These are phyloP conservation scores for Fusarium albidum DNA, from an alignment of 2,329 filamentous ascomycete genomes.

Conservation along the genomic window DNA sequence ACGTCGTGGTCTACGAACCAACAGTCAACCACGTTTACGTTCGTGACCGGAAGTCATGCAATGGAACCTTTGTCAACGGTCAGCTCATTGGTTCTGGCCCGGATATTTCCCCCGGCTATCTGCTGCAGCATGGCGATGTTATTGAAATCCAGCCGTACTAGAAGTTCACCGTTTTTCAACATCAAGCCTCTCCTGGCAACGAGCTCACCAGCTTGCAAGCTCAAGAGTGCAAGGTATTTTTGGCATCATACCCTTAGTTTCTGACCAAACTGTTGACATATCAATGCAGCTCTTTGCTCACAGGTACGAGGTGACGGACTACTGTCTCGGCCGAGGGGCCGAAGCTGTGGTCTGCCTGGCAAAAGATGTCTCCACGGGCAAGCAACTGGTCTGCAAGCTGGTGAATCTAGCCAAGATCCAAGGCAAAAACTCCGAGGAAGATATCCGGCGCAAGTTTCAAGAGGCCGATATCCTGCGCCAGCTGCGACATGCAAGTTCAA, in stretches of 20 bases:
- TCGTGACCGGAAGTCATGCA: constrained; percentile 62
- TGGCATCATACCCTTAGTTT: no score
- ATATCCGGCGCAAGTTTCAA: constrained; percentile 51
- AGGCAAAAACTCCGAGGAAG: constrained; percentile 36
- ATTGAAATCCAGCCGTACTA: constrained; percentile 53
- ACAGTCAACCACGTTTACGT: constrained; percentile 58
- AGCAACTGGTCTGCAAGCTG: constrained; percentile 75
- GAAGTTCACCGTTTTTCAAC: constrained; percentile 47
- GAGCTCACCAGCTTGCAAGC: constrained; percentile 43
- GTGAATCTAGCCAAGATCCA: constrained; percentile 55
- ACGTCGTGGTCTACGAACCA: constrained; percentile 60
- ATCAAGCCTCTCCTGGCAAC: constrained; percentile 31
- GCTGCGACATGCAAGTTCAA: constrained; percentile 59
- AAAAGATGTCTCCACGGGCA: constrained; percentile 57
- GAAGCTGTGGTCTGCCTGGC: constrained; percentile 50
- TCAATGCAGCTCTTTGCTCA: constrained; percentile 43
- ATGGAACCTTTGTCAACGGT: constrained; percentile 63
- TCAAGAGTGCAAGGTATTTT: constrained; percentile 44
- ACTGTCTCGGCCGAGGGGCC: constrained; percentile 48
- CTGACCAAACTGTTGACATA: neutral
- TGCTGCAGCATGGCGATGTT: constrained; percentile 60
- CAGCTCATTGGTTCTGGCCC: constrained; percentile 51
- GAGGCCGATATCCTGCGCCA: constrained; percentile 63
- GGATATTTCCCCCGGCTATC: constrained; percentile 51
- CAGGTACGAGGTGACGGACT: constrained; percentile 45